Evolutionary conservation across 2,329 filamentous ascomycete genomes (phyloP), one percentile per base, ranked within the genome.

Genomic region (Sodiomyces alkalinus): DNA sequence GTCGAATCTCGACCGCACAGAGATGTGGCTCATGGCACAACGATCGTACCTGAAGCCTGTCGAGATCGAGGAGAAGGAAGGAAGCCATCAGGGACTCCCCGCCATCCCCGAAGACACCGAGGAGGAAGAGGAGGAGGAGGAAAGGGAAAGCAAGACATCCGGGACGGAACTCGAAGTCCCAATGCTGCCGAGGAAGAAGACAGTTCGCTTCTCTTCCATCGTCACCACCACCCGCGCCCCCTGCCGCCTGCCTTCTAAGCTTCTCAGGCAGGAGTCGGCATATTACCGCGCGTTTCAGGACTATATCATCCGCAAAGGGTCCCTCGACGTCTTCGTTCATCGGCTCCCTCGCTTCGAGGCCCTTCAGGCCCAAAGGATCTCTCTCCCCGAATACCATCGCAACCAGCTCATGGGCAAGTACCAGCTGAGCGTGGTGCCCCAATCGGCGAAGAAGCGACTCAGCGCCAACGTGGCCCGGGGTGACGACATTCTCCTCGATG

Each of bases 251-350:
- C 67, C 67, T 7, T 55, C 64, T 31, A 56, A 64, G 52, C 52
- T 74, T 17, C 32, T 51, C 15, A 62, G 60, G 32, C 60, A 68
- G 45, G 80, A 90, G 44, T 76, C 78, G 4, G 80, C 86, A 5
- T 94, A 93, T 53, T 87, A 85, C 56, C 77, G 80, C 35, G 83
- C 83, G 7, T 94, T 93, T 49, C 74, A 83, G 40, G 74, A 78
- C 45, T 68, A 81, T 39, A 58, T 75, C 25, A 66, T 80, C 33
- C 69, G 70, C 18, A 72, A 71, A 10, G 72, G 70, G 32, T 61
- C 64, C 29, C 59, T 64, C 12, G 90, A 96, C 50, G 74, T 77
- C 7, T 93, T 93, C 47, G 68, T 92, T 30, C 80, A 92, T 50
- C 78, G 82, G 22, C 73, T 82, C 32, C 69, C 80, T 15, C 78